Base-by-base conservation (phyloP, 1,284 basidiomycete species). In the Peniophora sp. region DNA sequence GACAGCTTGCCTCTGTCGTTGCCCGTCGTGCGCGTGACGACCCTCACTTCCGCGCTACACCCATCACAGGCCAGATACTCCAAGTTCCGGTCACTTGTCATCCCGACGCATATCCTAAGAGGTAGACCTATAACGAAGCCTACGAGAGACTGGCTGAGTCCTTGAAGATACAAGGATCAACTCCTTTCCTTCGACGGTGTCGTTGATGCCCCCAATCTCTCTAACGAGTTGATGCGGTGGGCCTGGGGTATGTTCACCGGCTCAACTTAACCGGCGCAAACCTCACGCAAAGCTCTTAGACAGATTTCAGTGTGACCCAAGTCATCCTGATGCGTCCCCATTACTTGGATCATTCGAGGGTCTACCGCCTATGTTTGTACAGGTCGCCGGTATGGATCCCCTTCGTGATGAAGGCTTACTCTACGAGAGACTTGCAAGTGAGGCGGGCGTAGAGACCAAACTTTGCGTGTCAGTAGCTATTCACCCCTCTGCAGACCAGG, bases 361-460 rank as follows among this genome's bases (percentile, higher is more conserved):
- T 5, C 52, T 62, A 37, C 51, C 55, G 14, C 56, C 55, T 6
- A 45, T 55, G 10, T 56, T 54, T 47, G 43, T 62, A 2, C 59
- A 61, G 44, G 47, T 59, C 18, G 55, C 54, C 20, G 57, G 58
- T 2, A 45, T 57, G 18, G 58, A 62, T 44, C 53, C 55, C 17
- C 51, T 63, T 36, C 57, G 58, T 11, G 61, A 61, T 37, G 62
- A 60, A 15, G 54, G 53, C 1, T 49, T 63, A 18, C 47, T 60
- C n/a, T 63, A 62, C 47, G 56, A 47, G 9, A 51, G 51, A 12
- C 37, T 56, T 23, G 36, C 61, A 11, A 47, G 52, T 17, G 57
- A 55, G 24, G 51, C 47, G 8, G 54, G 53, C 11, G 50, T 57
- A 3, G 49, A 36, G 32, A 57, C 56, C 2, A 49, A 52, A 48